Base-by-base conservation (phyloP, 108 stramenopile genomes). In the Thalassiosira profunda region DNA sequence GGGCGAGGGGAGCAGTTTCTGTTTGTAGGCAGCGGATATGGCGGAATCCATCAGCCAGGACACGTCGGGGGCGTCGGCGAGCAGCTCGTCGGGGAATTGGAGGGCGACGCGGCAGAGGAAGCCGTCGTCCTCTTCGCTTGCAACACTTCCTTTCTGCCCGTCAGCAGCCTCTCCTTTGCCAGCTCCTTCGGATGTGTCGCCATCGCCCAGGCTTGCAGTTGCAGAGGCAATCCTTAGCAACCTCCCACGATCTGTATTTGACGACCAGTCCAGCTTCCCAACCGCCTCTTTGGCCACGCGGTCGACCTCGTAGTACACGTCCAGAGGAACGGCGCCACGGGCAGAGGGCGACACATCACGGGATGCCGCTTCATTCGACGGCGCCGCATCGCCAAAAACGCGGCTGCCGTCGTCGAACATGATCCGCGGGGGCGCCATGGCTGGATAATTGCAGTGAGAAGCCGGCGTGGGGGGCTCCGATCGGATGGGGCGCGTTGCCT, bases 11-110 rank as follows among this genome's bases (percentile, higher is more conserved):
- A 47, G 18, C 29, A 64, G 41, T n/a, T 74, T 74, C 52, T 28
- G 41, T 17, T 53, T 74, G 65, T 74, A 74, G 14, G 58, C 57
- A 14, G 37, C 20, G 24, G 49, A 15, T 12, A 94, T 57, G 7
- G 75, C 49, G 26, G 84, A 81, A 49, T 96, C 88, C 60, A 96
- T 48, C 10, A 68, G 37, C 81, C 81, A 86, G 31, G 84, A 86
- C 0, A 97, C 92, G 30, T 86, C 77, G 3, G 91, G 58, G 18
- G 92, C 82, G 70, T 93, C 90, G n/a, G 58, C 21, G 34, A 97
- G 58, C 20, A 93, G 72, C 37, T 89, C 88, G 72, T 93, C 92
- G 33, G 96, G 96, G 65, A 97, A 91, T 72, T 97, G 96, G 30
- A 97, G 79, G 30, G 93, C 96, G 15, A 97, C 67, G 20, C 89